Percentiles rank a stretch among this genome's conserved stretches.
Evolutionary conservation across 345 rosid species (phyloP).

Genomic region (Heritiera fomes): DNA sequence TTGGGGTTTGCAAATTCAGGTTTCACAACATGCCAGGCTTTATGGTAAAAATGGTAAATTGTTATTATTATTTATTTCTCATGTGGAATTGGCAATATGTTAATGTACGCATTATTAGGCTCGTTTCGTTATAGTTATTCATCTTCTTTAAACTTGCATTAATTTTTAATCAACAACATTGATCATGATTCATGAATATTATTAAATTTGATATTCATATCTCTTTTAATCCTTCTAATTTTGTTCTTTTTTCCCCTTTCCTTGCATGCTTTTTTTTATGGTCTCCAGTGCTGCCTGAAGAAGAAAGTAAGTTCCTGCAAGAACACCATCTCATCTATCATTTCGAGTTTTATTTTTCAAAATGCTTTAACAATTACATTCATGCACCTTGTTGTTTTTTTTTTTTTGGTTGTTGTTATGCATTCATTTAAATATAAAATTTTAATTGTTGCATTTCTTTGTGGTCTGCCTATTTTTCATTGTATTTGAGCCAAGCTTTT

Average conservation of each 20-base stretch:
- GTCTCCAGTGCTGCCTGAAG: constrained; percentile 86
- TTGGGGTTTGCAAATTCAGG: constrained; percentile 46
- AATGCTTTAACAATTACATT: constrained; percentile 21
- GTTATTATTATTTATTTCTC: not conserved
- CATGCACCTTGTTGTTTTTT: constrained; percentile 11
- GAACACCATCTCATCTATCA: constrained; percentile 2
- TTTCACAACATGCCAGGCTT: constrained; percentile 55
- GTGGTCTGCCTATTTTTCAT: not conserved
- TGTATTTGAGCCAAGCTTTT: constrained; percentile 1
- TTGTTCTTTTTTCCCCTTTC: constrained; percentile 20
- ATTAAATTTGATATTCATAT: not conserved
- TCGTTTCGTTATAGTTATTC: not conserved
- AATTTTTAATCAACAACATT: not conserved
- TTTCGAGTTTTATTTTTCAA: constrained; percentile 12
- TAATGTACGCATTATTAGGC: not conserved
- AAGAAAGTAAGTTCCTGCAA: constrained; percentile 67
- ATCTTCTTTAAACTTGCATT: not conserved
- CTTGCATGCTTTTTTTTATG: constrained; percentile 42
- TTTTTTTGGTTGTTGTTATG: not conserved
- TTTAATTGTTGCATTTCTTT: not conserved
- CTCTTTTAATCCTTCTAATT: constrained; percentile 27
- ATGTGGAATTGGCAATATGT: not conserved
- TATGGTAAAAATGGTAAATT: constrained; percentile 75
- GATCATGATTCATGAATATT: constrained; percentile 1
- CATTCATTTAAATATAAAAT: not conserved